Percentiles rank a stretch among this genome's conserved stretches.
These are phyloP conservation scores for Antrodiella citrinella DNA, from an alignment of 768 basidiomycete species.

Conservation along the genomic window DNA sequence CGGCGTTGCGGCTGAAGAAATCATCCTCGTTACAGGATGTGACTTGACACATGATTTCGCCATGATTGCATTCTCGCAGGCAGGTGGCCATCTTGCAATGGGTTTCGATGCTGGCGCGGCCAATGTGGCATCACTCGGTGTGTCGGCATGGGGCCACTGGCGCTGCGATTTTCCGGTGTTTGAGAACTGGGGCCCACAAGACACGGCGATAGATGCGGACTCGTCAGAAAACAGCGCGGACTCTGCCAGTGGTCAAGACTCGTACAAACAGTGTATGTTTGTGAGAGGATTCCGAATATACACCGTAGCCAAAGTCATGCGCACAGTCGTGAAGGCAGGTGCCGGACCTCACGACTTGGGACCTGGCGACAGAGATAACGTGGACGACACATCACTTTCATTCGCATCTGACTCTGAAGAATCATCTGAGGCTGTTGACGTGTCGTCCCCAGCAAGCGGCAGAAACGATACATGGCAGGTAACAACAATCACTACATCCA, in stretches of 20 bases:
- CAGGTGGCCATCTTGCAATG: background rate
- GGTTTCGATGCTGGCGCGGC: background rate
- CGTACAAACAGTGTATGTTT: background rate
- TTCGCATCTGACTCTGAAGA: no score
- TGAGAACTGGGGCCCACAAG: slow-evolving; percentile 1
- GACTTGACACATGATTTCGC: slow-evolving; percentile 1
- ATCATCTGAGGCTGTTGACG: no score
- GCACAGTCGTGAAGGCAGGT: background rate
- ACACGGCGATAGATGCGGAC: background rate
- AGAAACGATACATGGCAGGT: no score
- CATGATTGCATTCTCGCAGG: slow-evolving; percentile 1
- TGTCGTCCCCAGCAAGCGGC: no score
- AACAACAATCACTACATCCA: no score
- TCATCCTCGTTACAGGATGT: slow-evolving; percentile 1
- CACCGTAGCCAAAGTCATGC: background rate
- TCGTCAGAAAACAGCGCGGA: background rate
- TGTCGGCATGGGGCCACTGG: slow-evolving; percentile 2
- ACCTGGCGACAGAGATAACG: no score
- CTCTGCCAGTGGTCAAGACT: background rate
- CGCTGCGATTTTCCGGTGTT: background rate
- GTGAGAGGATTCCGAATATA: background rate
- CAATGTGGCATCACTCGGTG: background rate
- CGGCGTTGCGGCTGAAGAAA: background rate
- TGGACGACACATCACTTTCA: no score
- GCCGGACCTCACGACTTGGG: background rate